Percentiles rank a stretch among this genome's conserved stretches.
These are phyloP conservation scores for Saccharomyces hybrid DNA, from an alignment of 1,139 yeast genomes.

Conservation along the genomic window DNA sequence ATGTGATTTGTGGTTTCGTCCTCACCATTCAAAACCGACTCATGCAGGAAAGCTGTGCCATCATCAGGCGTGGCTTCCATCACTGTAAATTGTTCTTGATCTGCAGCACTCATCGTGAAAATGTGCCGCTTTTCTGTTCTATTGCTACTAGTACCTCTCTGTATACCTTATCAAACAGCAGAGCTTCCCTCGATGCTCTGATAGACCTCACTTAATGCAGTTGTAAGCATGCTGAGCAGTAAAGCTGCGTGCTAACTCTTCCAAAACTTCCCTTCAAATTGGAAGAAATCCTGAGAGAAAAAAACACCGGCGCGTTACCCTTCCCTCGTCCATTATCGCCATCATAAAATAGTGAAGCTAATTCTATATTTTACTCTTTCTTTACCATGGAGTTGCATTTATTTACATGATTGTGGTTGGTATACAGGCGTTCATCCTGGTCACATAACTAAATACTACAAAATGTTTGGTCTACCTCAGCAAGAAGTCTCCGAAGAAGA, in stretches of 20 bases:
- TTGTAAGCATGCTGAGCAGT: neutral
- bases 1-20: neutral
- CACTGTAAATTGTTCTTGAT: neutral
- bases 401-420: neutral
- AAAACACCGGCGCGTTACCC: neutral
- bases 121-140: no score
- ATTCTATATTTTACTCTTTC: neutral
- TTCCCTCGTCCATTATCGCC: neutral
- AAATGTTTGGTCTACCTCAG: constrained; percentile 75
- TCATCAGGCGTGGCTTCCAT: constrained; percentile 3
- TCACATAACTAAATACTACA: constrained; percentile 9
- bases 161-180: no score
- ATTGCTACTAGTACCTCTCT: no score
- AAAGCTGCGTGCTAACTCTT: constrained; percentile 2
- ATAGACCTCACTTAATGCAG: no score
- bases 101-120: neutral
- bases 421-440: constrained; percentile 8
- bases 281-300: neutral
- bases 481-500: constrained; percentile 71
- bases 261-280: constrained; percentile 2
- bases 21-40: neutral
- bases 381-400: neutral
- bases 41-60: neutral
- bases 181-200: no score
- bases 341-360: neutral